These are phyloP conservation scores for Saxispiralis lemnorum DNA, from an alignment of 495 filamentous ascomycete species.

Conservation along the genomic window DNA sequence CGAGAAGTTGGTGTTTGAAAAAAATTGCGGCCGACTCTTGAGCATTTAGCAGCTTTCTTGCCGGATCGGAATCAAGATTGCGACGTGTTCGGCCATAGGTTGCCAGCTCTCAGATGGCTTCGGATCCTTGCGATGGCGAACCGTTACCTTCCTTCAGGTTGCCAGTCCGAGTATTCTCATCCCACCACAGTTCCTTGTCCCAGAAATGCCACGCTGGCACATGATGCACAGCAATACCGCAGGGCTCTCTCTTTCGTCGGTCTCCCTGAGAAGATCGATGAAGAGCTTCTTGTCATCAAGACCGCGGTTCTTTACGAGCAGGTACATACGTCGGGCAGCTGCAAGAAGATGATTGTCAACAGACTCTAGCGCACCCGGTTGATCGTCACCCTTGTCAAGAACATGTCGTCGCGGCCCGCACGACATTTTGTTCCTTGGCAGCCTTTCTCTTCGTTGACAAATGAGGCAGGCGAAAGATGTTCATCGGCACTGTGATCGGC, in stretches of 20 bases:
- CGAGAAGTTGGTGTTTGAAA: conserved; percentile 38
- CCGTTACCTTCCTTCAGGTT: too few relatives aligned
- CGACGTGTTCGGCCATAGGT: not conserved
- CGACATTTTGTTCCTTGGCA: too few relatives aligned
- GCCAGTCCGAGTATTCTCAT: too few relatives aligned
- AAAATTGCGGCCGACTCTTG: conserved; percentile 47
- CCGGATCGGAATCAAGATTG: conserved; percentile 9
- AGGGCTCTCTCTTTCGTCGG: conserved; percentile 32
- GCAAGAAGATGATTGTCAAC: conserved; percentile 43
- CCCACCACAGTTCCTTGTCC: conserved; percentile 34
- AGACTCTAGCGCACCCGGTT: conserved; percentile 41
- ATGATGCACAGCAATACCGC: conserved; percentile 34
- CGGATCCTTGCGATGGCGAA: conserved; percentile 5
- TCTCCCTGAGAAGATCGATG: conserved; percentile 41
- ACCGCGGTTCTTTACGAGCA: conserved; percentile 46
- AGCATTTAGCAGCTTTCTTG: conserved; percentile 55
- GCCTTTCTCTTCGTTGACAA: too few relatives aligned
- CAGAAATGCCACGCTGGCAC: conserved; percentile 43
- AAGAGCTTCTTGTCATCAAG: conserved; percentile 37
- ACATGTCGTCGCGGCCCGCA: conserved; percentile 30
- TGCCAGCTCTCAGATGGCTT: conserved; percentile 45
- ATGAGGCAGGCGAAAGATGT: not conserved
- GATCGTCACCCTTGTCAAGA: conserved; percentile 35
- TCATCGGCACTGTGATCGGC: conserved; percentile 38
- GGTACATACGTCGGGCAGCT: conserved; percentile 38